Evolutionary conservation across 2,329 filamentous ascomycete genomes (phyloP).

Genomic region (Exserohilum rostratum): DNA sequence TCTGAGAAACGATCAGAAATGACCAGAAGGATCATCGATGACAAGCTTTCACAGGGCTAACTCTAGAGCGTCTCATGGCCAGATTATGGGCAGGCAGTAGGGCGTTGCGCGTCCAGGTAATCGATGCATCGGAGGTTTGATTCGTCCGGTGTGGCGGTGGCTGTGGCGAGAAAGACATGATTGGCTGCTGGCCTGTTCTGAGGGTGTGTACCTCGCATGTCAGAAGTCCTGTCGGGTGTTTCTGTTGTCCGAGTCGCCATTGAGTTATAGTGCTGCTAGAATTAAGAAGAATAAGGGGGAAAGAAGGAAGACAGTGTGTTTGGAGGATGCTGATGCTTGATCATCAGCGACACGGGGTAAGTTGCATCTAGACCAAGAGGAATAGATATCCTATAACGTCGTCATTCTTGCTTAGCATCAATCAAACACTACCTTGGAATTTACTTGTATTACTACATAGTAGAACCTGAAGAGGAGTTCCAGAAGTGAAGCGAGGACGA

Average conservation of each 20-base stretch:
- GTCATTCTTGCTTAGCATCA: neutral
- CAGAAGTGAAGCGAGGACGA: neutral
- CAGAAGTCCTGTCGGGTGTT: neutral
- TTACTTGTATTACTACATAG: neutral
- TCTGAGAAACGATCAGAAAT: slow-evolving; percentile 26
- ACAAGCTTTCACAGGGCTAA: slow-evolving; percentile 26
- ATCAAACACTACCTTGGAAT: neutral
- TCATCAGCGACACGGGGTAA: neutral
- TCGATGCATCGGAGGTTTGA: slow-evolving; percentile 19
- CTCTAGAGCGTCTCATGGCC: slow-evolving; percentile 19
- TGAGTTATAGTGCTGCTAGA: slow-evolving; percentile 2
- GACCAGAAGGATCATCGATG: slow-evolving; percentile 29
- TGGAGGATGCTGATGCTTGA: neutral
- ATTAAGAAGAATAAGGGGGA: neutral
- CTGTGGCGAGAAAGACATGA: slow-evolving; percentile 16
- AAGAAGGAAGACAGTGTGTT: neutral
- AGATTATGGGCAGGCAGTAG: slow-evolving; percentile 26
- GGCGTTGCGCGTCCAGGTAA: slow-evolving; percentile 34
- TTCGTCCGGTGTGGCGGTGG: slow-evolving; percentile 34
- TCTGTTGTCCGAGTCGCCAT: neutral
- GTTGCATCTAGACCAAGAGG: neutral
- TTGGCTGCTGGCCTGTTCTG: neutral
- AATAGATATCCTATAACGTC: neutral
- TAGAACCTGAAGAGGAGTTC: neutral
- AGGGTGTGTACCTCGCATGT: neutral